Evolutionary conservation across 1,284 basidiomycete species (phyloP), one percentile per base, ranked within the genome.

Genomic region (Microbotryum lychnidis-dioicae): DNA sequence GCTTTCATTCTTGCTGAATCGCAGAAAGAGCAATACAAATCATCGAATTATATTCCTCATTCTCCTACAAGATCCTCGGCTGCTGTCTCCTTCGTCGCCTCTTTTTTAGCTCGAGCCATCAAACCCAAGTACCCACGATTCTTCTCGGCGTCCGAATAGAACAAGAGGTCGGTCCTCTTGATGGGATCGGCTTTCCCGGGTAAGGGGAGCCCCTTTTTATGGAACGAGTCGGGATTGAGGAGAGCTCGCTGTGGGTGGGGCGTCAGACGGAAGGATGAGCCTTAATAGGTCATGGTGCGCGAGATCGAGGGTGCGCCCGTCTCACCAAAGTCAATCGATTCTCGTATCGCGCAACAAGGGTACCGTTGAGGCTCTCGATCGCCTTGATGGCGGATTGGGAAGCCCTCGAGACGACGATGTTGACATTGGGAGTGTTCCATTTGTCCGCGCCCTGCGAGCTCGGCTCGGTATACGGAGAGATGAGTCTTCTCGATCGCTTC

Each of bases 331-430:
- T 85, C 54, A 94, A 80, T 12, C 82, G 77, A 74, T 97, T 98
- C 79, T 97, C 94, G 75, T 91, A 97, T 71, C 90, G 86, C 77
- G 91, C 93, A 55, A 87, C 84, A 25, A 97, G 84, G 53, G 83
- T 83, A 21, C 94, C 96, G 20, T 92, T 91, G 5, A 80, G 81
- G 12, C 78, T 78, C 73, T 97, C 89, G 60, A 98, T 83, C 0
- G 91, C 88, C 55, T 82, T 76, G 57, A 97, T 91, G 2, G 94
- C 93, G 54, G 83, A 82, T 73, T 88, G 84, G 7, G 90, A 91
- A 18, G 90, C 94, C 62, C 89, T 82, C 5, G 91, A 91, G 37
- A 92, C 83, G 21, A 84, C 82, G 53, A 98, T 83, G 72, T 91
- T 84, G 29, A 99, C 81, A 5, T 64, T 64, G 2, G 89, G 81